Base-by-base conservation (phyloP, 75 land plant species). In the Selaginella tamariscina region DNA sequence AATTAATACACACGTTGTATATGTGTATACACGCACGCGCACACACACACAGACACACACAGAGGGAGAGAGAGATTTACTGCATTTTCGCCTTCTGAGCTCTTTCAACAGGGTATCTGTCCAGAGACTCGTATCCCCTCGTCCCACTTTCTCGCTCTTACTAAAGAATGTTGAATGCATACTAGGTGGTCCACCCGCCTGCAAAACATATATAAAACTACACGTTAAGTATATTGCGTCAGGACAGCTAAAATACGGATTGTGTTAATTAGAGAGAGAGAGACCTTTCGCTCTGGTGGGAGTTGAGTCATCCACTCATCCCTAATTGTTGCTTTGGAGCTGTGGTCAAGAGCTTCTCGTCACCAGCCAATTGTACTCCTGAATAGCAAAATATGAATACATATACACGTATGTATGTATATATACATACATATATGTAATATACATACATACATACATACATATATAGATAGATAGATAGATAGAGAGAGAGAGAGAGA, bases 301-400 rank as follows among this genome's bases (percentile, higher is more conserved):
- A 93, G 76, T 18, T 67, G 69, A 30, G 95, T 93, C 98, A 93
- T 93, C 98, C 98, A 93, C 57, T 93, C 95, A 68, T 93, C 98
- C 56, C 98, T 78, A 55, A 62, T 67, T 27, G 80, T 81, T 74
- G 64, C 77, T 31, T 54, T 24, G 78, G 71, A 1, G 71, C 70
- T 0, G 71, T 80, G 29, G 82, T 84, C 24, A 93, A 75, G 54
- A 93, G 83, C 62, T 77, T 84, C 56, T 89, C 98, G 77, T 93
- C 98, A 56, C 98, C 98, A 54, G 85, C 80, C 80, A 84, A 76
- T 15, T 87, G 74, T 73, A 86, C 88, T 57, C 90, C 98, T 86
- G 77, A 56, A 33, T 57, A 30, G n/a, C 23, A 29, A 15, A 32
- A 32, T 8, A 60, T 11, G n/a, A n/a, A n/a, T n/a, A n/a, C n/a